Base-by-base conservation (phyloP, 2,329 filamentous ascomycete species). In the Pseudocercospora crystallina region DNA sequence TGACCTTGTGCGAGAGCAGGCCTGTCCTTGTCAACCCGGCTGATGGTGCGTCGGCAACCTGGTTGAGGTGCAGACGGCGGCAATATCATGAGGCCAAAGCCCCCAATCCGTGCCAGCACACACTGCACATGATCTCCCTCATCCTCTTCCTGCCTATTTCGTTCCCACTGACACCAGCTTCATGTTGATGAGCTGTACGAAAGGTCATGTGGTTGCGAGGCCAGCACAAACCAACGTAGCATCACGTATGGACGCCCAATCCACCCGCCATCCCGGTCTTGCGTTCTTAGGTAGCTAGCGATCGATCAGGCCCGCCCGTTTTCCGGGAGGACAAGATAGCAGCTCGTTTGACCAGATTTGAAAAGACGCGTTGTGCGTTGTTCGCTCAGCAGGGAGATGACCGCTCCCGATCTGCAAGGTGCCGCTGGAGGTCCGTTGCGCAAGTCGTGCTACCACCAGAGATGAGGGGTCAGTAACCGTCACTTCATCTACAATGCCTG, bases 281-380 rank as follows among this genome's bases (percentile, higher is more conserved):
- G 26, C 20, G 20, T 26, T 26, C 20, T n/a, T n/a, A n/a, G n/a
- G n/a, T 26, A 26, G 20, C 4, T 26, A 26, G 33, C 48, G 32
- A 45, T 42, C 43, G 46, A 50, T 54, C 51, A 29, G 13, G 45
- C 49, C 43, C 39, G 20, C 20, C 20, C 20, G 20, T 26, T 26
- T 26, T 26, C 20, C 12, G 45, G 45, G 36, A 33, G 51, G 42
- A 60, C 47, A 43, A 51, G 54, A 54, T 52, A 39, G 45, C 50
- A 53, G 54, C 44, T 53, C 55, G 58, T 58, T 57, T 56, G 55
- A 54, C 53, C 53, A 50, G 46, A 61, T 57, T 53, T 35, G 33
- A 48, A 15, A 43, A 43, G 51, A 44, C 44, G 54, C 41, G 49
- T 53, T 46, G 49, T 61, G 58, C 58, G 54, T 48, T 58, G 59